phyloP scores from a whole-genome alignment of 2,329 filamentous ascomycete genomes.

The Fusarium coicis region DNA sequence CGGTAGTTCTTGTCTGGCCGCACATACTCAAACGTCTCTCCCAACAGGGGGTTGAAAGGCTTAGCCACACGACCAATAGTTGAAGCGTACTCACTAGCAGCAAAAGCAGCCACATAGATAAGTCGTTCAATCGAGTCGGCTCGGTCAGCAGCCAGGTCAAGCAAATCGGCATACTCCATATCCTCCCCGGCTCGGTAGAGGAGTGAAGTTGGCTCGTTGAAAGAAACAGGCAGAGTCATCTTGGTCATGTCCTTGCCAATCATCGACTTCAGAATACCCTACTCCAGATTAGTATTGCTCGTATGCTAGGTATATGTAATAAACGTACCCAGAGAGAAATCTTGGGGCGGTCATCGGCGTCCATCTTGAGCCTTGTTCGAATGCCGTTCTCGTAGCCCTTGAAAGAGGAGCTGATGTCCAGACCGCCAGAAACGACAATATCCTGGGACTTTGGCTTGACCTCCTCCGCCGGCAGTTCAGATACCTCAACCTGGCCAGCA shows the following conservation, averaged over 20 bases:
- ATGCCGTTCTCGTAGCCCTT: constrained; percentile 92
- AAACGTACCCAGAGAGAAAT: constrained; percentile 90
- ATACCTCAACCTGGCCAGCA: constrained; percentile 87
- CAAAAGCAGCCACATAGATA: constrained; percentile 95
- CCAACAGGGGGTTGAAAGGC: constrained; percentile 95
- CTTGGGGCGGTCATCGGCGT: constrained; percentile 91
- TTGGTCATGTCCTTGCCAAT: constrained; percentile 99
- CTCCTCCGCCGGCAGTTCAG: constrained; percentile 69
- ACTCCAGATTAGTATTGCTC: constrained; percentile 36
- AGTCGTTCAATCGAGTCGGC: constrained; percentile 89
- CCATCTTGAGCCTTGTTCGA: constrained; percentile 82
- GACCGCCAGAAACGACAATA: constrained; percentile 53
- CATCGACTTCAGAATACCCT: constrained; percentile 99
- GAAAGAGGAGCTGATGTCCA: constrained; percentile 82
- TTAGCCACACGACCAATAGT: constrained; percentile 97
- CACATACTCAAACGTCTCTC: constrained; percentile 97
- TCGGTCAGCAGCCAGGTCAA: constrained; percentile 88
- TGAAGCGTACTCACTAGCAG: constrained; percentile 95
- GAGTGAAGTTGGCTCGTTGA: constrained; percentile 97
- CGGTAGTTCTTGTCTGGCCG: constrained; percentile 97
- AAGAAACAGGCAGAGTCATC: constrained; percentile 98
- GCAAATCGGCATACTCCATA: constrained; percentile 95
- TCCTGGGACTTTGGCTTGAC: constrained; percentile 56
- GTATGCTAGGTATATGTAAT: background rate
- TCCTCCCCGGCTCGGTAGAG: constrained; percentile 96